Percentiles rank a stretch among this genome's conserved stretches.
Conservation (phyloP, 805 yeast species). For the Zygoascus tannicola region DNA sequence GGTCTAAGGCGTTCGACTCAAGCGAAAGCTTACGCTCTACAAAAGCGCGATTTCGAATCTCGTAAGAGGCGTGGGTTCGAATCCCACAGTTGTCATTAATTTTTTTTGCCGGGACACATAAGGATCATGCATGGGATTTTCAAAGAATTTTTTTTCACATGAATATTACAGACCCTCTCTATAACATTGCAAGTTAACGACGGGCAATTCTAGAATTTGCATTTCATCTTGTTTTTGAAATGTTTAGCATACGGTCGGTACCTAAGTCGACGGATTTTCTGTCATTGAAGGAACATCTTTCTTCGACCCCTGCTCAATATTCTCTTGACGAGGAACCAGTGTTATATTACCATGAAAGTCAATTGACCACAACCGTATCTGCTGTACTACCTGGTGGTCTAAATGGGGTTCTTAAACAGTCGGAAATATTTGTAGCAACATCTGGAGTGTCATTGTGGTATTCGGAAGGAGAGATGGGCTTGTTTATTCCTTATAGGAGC, state of each 20-base stretch:
- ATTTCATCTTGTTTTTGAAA: not conserved
- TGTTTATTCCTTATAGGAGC: conserved; percentile 17
- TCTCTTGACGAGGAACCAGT: conserved; percentile 28
- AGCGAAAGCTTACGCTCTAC: conserved; percentile 47
- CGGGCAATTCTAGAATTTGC: too few species aligned
- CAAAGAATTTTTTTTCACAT: too few species aligned
- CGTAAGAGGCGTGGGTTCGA: conserved; percentile 84
- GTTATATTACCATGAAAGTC: conserved; percentile 12
- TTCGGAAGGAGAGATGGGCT: conserved; percentile 12
- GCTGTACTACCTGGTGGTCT: conserved; percentile 3
- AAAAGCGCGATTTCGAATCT: conserved; percentile 33
- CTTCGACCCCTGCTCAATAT: conserved; percentile 26
- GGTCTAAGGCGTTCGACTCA: conserved; percentile 52
- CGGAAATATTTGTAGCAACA: conserved; percentile 20
- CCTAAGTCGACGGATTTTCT: conserved; percentile 20
- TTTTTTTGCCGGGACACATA: too few species aligned
- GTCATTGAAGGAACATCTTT: conserved; percentile 23
- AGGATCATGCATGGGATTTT: too few species aligned
- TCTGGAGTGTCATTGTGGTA: conserved; percentile 23
- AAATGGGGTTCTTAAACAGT: not conserved
- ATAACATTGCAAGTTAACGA: too few species aligned
- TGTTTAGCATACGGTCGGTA: conserved; percentile 1
- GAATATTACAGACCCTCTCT: too few species aligned
- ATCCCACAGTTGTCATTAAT: conserved; percentile 66
- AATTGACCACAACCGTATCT: not conserved